Conservation (phyloP, 345 rosid species). For the Carallia pectinifolia region DNA sequence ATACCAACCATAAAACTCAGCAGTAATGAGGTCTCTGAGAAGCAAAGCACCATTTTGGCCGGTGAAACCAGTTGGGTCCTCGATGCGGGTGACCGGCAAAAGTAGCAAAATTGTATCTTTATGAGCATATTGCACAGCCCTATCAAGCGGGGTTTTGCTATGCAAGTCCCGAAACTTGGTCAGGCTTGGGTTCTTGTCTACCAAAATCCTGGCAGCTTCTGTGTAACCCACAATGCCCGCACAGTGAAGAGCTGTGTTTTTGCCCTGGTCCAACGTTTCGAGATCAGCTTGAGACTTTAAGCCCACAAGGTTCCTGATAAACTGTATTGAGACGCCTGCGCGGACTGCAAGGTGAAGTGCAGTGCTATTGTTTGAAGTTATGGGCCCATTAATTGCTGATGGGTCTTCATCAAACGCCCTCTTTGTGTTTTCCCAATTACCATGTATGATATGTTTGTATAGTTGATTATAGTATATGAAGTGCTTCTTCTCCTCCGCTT, state of each 20-base stretch:
- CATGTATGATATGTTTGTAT: not conserved
- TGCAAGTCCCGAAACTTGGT: not conserved
- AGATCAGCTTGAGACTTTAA: no score
- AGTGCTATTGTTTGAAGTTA: not conserved
- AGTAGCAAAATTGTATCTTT: not conserved
- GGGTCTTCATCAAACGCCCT: not conserved
- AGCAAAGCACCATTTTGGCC: no score
- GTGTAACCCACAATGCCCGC: no score
- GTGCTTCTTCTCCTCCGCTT: not conserved
- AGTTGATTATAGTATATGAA: not conserved
- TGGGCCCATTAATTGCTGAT: not conserved
- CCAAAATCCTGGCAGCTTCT: no score
- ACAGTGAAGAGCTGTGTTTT: no score
- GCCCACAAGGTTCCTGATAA: no score
- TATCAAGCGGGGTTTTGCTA: not conserved
- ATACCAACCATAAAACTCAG: no score
- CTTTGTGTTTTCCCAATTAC: not conserved
- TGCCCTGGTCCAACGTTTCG: accelerated
- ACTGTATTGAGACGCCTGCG: no score
- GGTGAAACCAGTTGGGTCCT: no score
- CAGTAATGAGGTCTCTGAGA: no score
- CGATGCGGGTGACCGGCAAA: not conserved
- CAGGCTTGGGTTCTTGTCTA: no score
- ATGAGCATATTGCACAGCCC: not conserved
- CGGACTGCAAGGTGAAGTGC: not conserved